Base-by-base conservation (phyloP, 345 rosid genomes). In the Melastoma malabathricum region DNA sequence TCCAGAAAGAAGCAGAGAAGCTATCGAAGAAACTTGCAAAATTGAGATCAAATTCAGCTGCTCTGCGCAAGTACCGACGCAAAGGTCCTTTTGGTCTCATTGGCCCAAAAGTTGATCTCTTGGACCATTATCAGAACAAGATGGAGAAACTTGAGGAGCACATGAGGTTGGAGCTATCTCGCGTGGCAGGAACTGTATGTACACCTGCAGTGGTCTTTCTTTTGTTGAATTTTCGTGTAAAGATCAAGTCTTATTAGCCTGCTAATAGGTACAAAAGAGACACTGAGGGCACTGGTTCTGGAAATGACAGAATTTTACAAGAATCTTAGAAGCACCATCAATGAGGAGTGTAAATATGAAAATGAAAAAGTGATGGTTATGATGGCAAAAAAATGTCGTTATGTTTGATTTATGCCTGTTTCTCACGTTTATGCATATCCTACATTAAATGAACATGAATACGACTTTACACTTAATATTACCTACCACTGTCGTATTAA, bases 51-150 rank as follows among this genome's bases (percentile, higher is more conserved):
- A 10, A 49, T 5, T 71, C 54, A 50, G 53, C 54, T 55, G 48
- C 79, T 60, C 64, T 52, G 22, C 69, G 67, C 52, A 60, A 56
- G 46, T 59, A 54, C 43, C 71, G 5, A 56, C 80, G 83, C 54
- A 82, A 75, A 46, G 97, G 97, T 43, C 72, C 75, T 44, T 60
- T 82, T 55, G 97, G 95, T 64, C 64, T 89, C 29, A 74, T 73
- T 64, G 88, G 94, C 69, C 75, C 15, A 52, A 73, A 61, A 66
- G 88, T 81, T 64, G 74, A 74, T 74, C 59, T 69, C 55, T 63
- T 73, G 50, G 80, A 78, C n/a, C 79, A 70, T 46, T 73, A 75
- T 64, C 84, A 75, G 55, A 79, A 71, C 65, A 81, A 72, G 73
- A 72, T 86, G 70, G 84, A 73, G 49, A 74, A 72, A 56, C 48